These are phyloP conservation scores for Naganishia sp. DNA, from an alignment of 1,284 basidiomycete genomes.

Conservation along the genomic window DNA sequence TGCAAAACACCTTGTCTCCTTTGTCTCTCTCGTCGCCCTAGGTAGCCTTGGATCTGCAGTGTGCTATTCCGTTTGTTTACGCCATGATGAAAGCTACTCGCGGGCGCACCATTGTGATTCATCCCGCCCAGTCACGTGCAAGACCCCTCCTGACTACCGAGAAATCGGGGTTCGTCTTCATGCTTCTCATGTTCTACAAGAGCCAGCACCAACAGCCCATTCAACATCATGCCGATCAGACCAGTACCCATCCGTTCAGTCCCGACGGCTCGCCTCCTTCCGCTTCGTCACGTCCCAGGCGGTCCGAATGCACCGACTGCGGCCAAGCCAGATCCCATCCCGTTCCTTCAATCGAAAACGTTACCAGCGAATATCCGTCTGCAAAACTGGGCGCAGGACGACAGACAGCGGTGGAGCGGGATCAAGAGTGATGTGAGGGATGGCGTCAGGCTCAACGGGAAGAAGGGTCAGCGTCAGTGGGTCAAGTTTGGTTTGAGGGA, in stretches of 20 bases:
- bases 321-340: slow-evolving; percentile 25
- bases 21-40: neutral
- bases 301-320: slow-evolving; percentile 19
- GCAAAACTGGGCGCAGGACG: slow-evolving; percentile 25
- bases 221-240: slow-evolving; percentile 25
- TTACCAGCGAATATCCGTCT: slow-evolving; percentile 27
- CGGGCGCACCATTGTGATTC: neutral
- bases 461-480: slow-evolving; percentile 26
- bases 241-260: slow-evolving; percentile 22
- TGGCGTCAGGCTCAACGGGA: slow-evolving; percentile 24
- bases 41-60: neutral
- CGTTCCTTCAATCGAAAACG: slow-evolving; percentile 17
- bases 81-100: neutral
- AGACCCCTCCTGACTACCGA: neutral
- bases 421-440: slow-evolving; percentile 23
- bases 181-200: neutral
- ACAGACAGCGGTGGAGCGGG: slow-evolving; percentile 28
- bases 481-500: slow-evolving; percentile 25
- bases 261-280: slow-evolving; percentile 17
- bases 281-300: slow-evolving; percentile 14
- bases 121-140: neutral
- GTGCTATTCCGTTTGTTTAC: neutral
- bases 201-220: neutral
- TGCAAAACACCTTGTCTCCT: neutral
- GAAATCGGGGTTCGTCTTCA: neutral